Percentiles rank a stretch among this genome's conserved stretches.
These are phyloP conservation scores for Fimicolochytrium jonesii DNA, from an alignment of 192 early-diverging fungal genomes.

Conservation along the genomic window DNA sequence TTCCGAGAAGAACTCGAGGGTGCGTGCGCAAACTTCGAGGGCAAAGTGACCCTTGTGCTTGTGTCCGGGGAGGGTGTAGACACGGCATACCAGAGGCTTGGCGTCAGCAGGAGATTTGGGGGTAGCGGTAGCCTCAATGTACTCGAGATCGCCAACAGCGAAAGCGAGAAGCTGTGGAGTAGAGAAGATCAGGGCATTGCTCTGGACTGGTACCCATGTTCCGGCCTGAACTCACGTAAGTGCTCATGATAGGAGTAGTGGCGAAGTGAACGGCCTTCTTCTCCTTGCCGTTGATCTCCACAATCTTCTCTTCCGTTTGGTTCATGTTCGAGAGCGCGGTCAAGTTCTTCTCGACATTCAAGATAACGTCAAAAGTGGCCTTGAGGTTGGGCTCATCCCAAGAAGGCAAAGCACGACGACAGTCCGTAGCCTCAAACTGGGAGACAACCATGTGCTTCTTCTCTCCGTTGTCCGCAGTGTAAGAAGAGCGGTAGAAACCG, in stretches of 20 bases:
- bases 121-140: slow-evolving; percentile 73
- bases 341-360: slow-evolving; percentile 70
- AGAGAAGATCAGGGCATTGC: no score
- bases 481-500: slow-evolving; percentile 89
- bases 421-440: slow-evolving; percentile 93
- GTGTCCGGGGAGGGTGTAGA: slow-evolving; percentile 79
- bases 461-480: slow-evolving; percentile 49
- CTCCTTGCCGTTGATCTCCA: slow-evolving; percentile 46
- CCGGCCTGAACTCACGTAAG: slow-evolving; percentile 83
- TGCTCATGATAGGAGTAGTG: slow-evolving; percentile 90
- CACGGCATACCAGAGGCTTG: slow-evolving; percentile 72
- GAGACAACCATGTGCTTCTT: slow-evolving; percentile 77
- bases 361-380: slow-evolving; percentile 88
- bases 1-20: slow-evolving; percentile 82
- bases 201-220: no score
- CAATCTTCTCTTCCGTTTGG: slow-evolving; percentile 59
- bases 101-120: slow-evolving; percentile 56
- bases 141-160: slow-evolving; percentile 88
- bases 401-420: slow-evolving; percentile 90
- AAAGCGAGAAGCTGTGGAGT: slow-evolving; percentile 71
- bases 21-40: slow-evolving; percentile 67
- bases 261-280: slow-evolving; percentile 83
- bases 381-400: slow-evolving; percentile 97
- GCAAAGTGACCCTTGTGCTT: slow-evolving; percentile 80
- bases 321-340: slow-evolving; percentile 94